Evolutionary conservation across 306 rosid species (phyloP).

Genomic region (barrel medic (Medicago truncatula)): DNA sequence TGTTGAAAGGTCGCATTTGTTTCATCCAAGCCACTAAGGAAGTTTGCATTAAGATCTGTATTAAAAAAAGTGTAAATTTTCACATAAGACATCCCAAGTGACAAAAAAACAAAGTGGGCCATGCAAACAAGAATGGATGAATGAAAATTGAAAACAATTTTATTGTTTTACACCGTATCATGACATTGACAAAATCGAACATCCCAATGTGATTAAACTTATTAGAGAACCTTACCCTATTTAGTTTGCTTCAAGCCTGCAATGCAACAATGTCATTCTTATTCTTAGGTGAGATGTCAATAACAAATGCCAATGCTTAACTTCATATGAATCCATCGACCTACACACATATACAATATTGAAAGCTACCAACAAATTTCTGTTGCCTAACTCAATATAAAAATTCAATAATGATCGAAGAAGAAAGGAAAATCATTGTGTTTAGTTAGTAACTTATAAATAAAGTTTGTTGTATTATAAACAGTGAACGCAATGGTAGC

Average conservation of each 20-base stretch:
- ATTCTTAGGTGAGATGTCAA: constrained; percentile 45
- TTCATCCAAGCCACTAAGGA: too few species aligned
- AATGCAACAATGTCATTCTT: neutral
- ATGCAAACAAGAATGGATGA: neutral
- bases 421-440: constrained; percentile 11
- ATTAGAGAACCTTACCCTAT: neutral
- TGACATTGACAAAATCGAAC: neutral
- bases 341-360: constrained; percentile 5
- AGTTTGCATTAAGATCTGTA: too few species aligned
- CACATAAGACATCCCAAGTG: neutral
- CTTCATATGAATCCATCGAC: constrained; percentile 39
- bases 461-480: too few species aligned
- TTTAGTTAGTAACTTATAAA: constrained; percentile 27
- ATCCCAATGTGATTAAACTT: constrained; percentile 8
- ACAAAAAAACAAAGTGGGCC: neutral
- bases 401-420: neutral
- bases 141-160: neutral
- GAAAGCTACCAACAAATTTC: constrained; percentile 14
- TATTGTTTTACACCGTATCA: neutral
- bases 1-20: too few species aligned
- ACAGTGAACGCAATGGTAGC: too few species aligned
- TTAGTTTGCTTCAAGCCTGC: constrained; percentile 7
- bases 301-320: constrained; percentile 33
- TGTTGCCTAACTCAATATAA: constrained; percentile 34
- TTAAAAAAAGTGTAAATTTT: too few species aligned